Conservation (phyloP, 1,284 basidiomycete genomes). For the Schizophyllum amplum region DNA sequence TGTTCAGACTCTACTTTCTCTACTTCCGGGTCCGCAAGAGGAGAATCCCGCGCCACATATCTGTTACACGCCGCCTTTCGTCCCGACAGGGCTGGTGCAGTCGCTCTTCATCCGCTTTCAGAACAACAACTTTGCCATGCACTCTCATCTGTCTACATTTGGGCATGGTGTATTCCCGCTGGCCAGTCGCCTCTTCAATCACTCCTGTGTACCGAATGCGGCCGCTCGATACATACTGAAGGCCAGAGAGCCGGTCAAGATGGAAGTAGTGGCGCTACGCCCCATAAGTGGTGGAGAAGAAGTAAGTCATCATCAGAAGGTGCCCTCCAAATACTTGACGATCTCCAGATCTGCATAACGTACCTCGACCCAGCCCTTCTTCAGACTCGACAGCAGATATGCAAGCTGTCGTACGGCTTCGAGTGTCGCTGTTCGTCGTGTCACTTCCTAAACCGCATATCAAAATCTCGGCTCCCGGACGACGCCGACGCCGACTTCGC, state of each 20-base stretch:
- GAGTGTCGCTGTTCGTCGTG: conserved; percentile 54
- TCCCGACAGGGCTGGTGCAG: conserved; percentile 20
- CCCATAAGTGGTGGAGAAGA: conserved; percentile 52
- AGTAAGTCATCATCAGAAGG: conserved; percentile 28
- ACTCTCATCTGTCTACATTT: conserved; percentile 57
- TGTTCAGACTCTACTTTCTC: conserved; percentile 24
- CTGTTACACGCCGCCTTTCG: conserved; percentile 22
- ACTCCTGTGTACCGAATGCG: conserved; percentile 69
- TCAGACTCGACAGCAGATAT: conserved; percentile 48
- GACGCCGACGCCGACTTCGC: conserved; percentile 9
- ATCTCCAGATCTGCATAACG: conserved; percentile 52
- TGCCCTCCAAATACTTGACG: conserved; percentile 1
- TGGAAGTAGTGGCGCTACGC: conserved; percentile 57
- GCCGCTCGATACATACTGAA: conserved; percentile 49
- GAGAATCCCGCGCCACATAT: conserved; percentile 21
- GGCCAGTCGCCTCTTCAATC: conserved; percentile 69
- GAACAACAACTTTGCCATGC: conserved; percentile 72
- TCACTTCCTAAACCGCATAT: conserved; percentile 29
- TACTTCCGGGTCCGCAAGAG: conserved; percentile 37
- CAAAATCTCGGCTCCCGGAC: conserved; percentile 23
- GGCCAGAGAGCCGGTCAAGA: conserved; percentile 29
- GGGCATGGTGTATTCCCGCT: conserved; percentile 67
- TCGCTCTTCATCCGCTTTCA: conserved; percentile 50
- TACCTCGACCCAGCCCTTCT: conserved; percentile 70
- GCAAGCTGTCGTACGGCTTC: conserved; percentile 60